Percentiles rank a stretch among this genome's conserved stretches.
Conservation (phyloP, 441 rosid species). For the Bruguiera hainesii region DNA sequence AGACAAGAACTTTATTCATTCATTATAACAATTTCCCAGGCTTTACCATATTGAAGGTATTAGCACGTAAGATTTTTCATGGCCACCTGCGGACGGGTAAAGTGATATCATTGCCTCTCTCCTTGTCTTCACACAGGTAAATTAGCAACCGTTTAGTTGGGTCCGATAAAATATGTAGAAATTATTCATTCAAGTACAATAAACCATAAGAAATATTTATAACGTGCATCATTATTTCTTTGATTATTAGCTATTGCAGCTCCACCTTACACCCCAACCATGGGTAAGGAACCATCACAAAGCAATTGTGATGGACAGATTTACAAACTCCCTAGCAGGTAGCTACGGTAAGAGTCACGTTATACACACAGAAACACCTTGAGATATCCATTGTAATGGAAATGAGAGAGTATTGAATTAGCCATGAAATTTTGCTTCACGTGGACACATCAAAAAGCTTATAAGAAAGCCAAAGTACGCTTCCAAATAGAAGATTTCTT, state of each 20-base stretch:
- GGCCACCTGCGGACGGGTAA: too few species aligned
- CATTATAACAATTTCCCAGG: too few species aligned
- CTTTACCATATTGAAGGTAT: too few species aligned
- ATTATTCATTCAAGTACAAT: too few species aligned
- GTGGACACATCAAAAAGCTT: slow-evolving; percentile 13
- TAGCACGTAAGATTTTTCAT: too few species aligned
- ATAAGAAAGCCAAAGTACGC: slow-evolving; percentile 44
- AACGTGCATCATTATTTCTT: not conserved
- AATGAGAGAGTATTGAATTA: slow-evolving; percentile 5
- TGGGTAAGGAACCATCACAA: slow-evolving; percentile 1
- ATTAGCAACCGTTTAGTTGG: too few species aligned
- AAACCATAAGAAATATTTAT: too few species aligned
- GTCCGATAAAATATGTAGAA: too few species aligned
- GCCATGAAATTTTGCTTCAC: not conserved
- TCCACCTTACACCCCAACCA: not conserved
- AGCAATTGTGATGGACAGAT: slow-evolving; percentile 1
- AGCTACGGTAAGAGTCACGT: slow-evolving; percentile 14
- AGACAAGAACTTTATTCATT: too few species aligned
- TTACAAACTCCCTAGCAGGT: slow-evolving; percentile 18
- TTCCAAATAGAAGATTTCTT: slow-evolving; percentile 44
- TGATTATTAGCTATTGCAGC: not conserved
- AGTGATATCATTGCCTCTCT: too few species aligned
- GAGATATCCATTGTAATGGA: not conserved
- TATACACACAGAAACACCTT: not conserved
- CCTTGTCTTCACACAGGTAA: too few species aligned